These are phyloP conservation scores for Pythium biforme DNA, from an alignment of 352 stramenopile species.

Conservation along the genomic window DNA sequence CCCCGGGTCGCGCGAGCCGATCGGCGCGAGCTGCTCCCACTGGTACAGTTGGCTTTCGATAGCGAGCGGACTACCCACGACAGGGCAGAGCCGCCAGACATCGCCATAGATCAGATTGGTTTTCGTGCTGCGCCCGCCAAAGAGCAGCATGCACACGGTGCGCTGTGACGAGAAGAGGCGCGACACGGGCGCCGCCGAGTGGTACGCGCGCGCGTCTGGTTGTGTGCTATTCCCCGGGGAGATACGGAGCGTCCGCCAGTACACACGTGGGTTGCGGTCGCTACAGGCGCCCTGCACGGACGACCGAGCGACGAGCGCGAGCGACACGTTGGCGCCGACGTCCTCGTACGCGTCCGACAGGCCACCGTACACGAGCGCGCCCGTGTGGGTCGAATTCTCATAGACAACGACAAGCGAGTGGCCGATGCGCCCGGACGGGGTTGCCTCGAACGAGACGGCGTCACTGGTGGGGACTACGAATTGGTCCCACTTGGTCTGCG, in stretches of 20 bases:
- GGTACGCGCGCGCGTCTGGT: conserved; percentile 44
- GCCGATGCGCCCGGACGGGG: conserved; percentile 45
- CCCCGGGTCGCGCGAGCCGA: conserved; percentile 43
- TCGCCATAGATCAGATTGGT: conserved; percentile 60
- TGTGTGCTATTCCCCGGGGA: conserved; percentile 6
- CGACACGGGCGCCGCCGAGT: conserved; percentile 41
- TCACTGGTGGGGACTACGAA: conserved; percentile 39
- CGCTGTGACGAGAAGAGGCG: conserved; percentile 32
- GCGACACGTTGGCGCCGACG: conserved; percentile 33
- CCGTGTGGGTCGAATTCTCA: conserved; percentile 43
- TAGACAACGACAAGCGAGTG: conserved; percentile 61
- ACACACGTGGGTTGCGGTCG: conserved; percentile 31
- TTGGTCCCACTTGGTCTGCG: conserved; percentile 46
- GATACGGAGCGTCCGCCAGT: conserved; percentile 38
- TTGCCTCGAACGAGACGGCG: conserved; percentile 22
- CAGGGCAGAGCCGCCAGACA: conserved; percentile 66
- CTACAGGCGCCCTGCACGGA: conserved; percentile 26
- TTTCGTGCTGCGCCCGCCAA: conserved; percentile 48
- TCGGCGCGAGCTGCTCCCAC: conserved; percentile 52
- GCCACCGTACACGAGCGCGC: conserved; percentile 47
- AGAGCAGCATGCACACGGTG: conserved; percentile 50
- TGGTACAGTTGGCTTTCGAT: conserved; percentile 47
- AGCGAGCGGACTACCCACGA: neutral
- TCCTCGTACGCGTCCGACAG: conserved; percentile 48
- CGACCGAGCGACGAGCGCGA: conserved; percentile 44